These are phyloP conservation scores for Leccinum longicurvipes DNA, from an alignment of 768 basidiomycete species.

Conservation along the genomic window DNA sequence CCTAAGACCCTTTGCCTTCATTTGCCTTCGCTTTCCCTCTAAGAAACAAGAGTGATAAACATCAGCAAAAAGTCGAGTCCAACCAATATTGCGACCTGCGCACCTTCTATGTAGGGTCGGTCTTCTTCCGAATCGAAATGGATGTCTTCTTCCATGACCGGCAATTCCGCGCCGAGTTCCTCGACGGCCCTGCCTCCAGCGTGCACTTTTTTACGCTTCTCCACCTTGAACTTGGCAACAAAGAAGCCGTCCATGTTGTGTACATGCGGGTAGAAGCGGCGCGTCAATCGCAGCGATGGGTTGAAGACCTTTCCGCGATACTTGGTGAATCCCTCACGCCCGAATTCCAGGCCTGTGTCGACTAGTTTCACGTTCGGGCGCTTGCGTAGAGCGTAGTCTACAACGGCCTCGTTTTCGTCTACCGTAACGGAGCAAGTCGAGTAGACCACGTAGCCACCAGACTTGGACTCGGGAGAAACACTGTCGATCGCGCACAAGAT, in stretches of 20 bases:
- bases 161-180: slow-evolving; percentile 27
- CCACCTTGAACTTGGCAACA: slow-evolving; percentile 98
- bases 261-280: slow-evolving; percentile 93
- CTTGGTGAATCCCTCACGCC: slow-evolving; percentile 84
- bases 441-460: slow-evolving; percentile 93
- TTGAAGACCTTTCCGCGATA: slow-evolving; percentile 91
- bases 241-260: slow-evolving; percentile 99
- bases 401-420: slow-evolving; percentile 97
- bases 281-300: slow-evolving; percentile 72
- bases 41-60: slow-evolving; percentile 3
- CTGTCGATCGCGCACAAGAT: slow-evolving; percentile 98
- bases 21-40: slow-evolving; percentile 73
- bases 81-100: slow-evolving; percentile 26
- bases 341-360: slow-evolving; percentile 90
- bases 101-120: slow-evolving; percentile 74
- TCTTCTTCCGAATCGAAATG: slow-evolving; percentile 79
- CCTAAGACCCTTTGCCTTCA: slow-evolving; percentile 73
- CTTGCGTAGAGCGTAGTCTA: slow-evolving; percentile 95
- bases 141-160: slow-evolving; percentile 30
- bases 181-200: slow-evolving; percentile 25
- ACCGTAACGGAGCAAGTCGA: slow-evolving; percentile 98
- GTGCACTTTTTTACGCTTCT: slow-evolving; percentile 59
- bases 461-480: slow-evolving; percentile 82
- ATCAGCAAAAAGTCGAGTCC: background rate
- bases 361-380: slow-evolving; percentile 91